A percentile compares a stretch with the other conserved stretches of the same genome.
Evolutionary conservation across 805 yeast genomes (phyloP).

Genomic region (Saturnispora silvae): DNA sequence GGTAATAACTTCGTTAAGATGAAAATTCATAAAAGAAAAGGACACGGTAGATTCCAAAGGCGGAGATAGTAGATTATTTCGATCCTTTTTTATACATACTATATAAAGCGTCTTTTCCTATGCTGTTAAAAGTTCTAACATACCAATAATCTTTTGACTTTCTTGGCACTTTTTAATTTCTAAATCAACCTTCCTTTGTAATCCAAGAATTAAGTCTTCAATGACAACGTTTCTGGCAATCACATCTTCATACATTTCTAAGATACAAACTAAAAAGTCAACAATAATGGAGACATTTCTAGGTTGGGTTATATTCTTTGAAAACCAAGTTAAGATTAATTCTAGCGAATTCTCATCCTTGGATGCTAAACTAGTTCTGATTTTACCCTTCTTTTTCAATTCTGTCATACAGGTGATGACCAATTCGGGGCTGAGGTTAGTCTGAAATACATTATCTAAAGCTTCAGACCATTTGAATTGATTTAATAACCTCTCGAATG

Average conservation of each 20-base stretch:
- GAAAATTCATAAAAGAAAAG: slow-evolving; percentile 22
- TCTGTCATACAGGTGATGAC: slow-evolving; percentile 80
- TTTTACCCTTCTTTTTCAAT: slow-evolving; percentile 79
- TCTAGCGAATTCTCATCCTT: slow-evolving; percentile 76
- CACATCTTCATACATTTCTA: slow-evolving; percentile 67
- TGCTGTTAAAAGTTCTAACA: slow-evolving; percentile 74
- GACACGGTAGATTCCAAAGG: slow-evolving; percentile 17
- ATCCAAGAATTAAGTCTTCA: slow-evolving; percentile 55
- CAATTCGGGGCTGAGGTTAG: slow-evolving; percentile 57
- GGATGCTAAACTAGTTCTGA: slow-evolving; percentile 65
- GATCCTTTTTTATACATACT: too few species aligned
- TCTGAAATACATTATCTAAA: slow-evolving; percentile 70
- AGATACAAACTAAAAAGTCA: slow-evolving; percentile 55
- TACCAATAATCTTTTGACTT: slow-evolving; percentile 84
- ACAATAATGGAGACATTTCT: slow-evolving; percentile 54
- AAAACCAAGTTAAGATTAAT: slow-evolving; percentile 79
- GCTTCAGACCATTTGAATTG: slow-evolving; percentile 92
- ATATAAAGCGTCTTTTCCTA: too few species aligned
- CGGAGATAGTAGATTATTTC: slow-evolving; percentile 11
- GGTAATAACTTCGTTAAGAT: slow-evolving; percentile 28
- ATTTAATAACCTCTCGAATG: slow-evolving; percentile 74
- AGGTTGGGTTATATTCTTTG: slow-evolving; percentile 66
- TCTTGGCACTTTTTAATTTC: slow-evolving; percentile 78
- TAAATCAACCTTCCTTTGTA: slow-evolving; percentile 48
- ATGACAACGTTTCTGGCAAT: slow-evolving; percentile 68